Conservation (phyloP, 441 rosid species). For the Gossypium schwendimanii region DNA sequence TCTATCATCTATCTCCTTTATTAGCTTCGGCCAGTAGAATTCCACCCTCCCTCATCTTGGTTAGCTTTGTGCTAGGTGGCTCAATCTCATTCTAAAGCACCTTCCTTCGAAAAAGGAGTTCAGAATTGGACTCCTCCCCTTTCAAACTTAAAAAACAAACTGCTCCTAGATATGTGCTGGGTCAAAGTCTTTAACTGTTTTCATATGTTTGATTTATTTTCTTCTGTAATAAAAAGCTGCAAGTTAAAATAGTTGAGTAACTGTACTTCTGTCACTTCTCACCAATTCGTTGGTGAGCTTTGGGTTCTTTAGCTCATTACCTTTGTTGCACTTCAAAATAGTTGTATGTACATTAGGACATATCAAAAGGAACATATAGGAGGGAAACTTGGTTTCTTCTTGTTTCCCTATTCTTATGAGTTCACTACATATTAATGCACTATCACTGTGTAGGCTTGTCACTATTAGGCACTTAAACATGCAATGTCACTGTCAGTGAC, state of each 20-base stretch:
- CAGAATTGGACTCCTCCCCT: background rate
- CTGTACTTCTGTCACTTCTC: background rate
- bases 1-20: background rate
- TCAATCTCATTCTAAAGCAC: background rate
- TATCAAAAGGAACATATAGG: background rate
- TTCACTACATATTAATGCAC: background rate
- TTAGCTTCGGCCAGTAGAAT: background rate
- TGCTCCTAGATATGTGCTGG: background rate
- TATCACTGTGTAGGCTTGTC: background rate
- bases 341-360: background rate
- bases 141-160: background rate
- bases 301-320: background rate
- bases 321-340: background rate
- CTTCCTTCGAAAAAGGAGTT: background rate
- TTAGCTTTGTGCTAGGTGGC: background rate
- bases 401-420: background rate
- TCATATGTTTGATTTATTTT: constrained; percentile 1
- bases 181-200: background rate
- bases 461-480: background rate
- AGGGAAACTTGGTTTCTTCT: background rate
- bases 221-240: background rate
- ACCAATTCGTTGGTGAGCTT: background rate
- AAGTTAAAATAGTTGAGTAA: background rate
- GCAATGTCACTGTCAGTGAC: constrained; percentile 16
- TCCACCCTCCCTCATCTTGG: background rate